Conservation (phyloP, 1,284 basidiomycete species). For the Cutaneotrichosporon mucoides region DNA sequence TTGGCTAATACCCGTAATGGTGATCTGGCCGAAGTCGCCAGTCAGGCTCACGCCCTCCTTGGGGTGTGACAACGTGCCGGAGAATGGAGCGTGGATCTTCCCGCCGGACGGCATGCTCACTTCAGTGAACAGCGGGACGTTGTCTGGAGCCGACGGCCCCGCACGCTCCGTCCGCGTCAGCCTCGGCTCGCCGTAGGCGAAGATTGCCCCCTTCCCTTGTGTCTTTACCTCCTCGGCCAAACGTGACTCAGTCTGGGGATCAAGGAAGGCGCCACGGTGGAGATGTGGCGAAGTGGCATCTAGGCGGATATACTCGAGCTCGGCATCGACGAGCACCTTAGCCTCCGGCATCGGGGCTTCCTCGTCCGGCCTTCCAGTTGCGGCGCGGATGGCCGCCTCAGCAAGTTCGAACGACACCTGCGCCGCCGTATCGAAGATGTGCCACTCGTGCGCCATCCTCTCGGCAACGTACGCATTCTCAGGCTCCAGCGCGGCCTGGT, state of each 20-base stretch:
- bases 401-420: background rate
- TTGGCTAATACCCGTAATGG: too few relatives aligned
- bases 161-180: background rate
- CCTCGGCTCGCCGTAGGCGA: slow-evolving; percentile 8
- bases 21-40: slow-evolving; percentile 5
- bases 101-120: background rate
- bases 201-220: background rate
- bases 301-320: slow-evolving; percentile 2
- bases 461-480: slow-evolving; percentile 8
- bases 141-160: background rate
- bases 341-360: background rate
- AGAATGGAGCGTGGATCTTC: background rate
- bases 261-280: background rate
- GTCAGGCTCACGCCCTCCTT: background rate
- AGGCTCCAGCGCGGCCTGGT: slow-evolving; percentile 8
- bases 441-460: slow-evolving; percentile 11
- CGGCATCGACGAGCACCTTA: background rate
- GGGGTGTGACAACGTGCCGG: background rate
- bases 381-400: slow-evolving; percentile 2
- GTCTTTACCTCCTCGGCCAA: background rate
- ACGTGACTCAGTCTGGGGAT: background rate
- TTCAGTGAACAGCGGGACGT: background rate
- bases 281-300: slow-evolving; percentile 6
- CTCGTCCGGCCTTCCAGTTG: background rate
- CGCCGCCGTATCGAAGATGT: slow-evolving; percentile 7